Percentiles rank a stretch among this genome's conserved stretches.
phyloP scores from a whole-genome alignment of 495 filamentous ascomycete genomes.

The Xylaria curta region DNA sequence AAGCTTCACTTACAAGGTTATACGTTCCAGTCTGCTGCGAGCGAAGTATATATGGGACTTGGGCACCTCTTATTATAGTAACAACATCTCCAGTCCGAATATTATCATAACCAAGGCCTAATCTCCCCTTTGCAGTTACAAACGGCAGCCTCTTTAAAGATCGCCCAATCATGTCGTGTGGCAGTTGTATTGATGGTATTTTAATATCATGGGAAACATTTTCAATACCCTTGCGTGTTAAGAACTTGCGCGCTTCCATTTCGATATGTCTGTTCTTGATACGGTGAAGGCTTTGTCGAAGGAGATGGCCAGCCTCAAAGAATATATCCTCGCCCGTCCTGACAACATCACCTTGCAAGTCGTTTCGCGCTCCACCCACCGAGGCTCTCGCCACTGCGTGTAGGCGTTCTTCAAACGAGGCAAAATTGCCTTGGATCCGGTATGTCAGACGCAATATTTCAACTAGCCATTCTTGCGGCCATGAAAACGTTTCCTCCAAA shows the following conservation, averaged over 20 bases:
- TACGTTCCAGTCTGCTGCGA: not conserved
- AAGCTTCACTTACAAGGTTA: not conserved
- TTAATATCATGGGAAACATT: not conserved
- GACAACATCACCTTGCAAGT: not conserved
- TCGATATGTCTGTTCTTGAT: not conserved
- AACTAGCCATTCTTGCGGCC: not conserved
- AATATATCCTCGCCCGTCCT: not conserved
- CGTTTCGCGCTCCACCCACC: not conserved
- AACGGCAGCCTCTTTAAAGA: not conserved
- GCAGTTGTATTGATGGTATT: too few relatives aligned
- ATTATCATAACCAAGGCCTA: not conserved
- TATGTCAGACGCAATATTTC: not conserved
- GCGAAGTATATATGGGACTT: not conserved
- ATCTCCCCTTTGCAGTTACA: not conserved
- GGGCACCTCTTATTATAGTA: not conserved
- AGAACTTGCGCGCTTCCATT: not conserved
- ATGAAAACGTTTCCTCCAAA: not conserved
- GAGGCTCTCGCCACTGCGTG: not conserved
- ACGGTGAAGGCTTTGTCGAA: not conserved
- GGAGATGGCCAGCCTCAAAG: not conserved
- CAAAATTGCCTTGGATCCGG: not conserved
- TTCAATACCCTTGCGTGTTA: not conserved
- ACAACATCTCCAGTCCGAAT: not conserved
- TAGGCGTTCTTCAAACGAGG: not conserved
- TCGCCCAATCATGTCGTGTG: not conserved